Evolutionary conservation across 208 protist species (phyloP).

Genomic region (Borovskyia barvae): DNA sequence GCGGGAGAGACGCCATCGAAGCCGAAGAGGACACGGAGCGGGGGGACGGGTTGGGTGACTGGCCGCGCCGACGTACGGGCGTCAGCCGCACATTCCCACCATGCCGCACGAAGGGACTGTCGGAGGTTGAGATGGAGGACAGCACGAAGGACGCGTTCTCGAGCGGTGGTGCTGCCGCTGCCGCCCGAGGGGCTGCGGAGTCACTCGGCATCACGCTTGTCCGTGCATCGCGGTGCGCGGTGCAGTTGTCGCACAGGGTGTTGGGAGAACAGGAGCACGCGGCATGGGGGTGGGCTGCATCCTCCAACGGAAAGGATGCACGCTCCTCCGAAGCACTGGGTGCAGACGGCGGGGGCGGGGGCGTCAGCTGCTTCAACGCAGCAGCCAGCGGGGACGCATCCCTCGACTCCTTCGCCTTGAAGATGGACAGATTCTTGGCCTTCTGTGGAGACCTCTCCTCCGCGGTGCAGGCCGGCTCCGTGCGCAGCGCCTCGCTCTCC

Average conservation of each 20-base stretch:
- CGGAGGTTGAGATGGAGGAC: constrained; percentile 37
- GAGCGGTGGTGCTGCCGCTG: background rate
- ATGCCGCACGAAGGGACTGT: constrained; percentile 29
- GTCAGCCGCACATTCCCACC: constrained; percentile 40
- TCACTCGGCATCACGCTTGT: too few relatives aligned
- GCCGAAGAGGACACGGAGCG: background rate
- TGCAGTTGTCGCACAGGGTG: background rate
- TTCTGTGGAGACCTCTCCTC: too few relatives aligned
- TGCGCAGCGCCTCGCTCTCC: constrained; percentile 58
- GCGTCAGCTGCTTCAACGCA: too few relatives aligned
- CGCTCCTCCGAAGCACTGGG: too few relatives aligned
- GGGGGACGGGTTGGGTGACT: background rate
- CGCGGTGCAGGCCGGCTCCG: constrained; percentile 20
- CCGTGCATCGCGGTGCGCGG: too few relatives aligned
- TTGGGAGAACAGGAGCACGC: too few relatives aligned
- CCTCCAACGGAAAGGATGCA: too few relatives aligned
- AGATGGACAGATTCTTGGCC: constrained; percentile 28
- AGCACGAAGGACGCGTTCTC: constrained; percentile 32
- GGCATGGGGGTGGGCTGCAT: too few relatives aligned
- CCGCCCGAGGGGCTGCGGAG: too few relatives aligned
- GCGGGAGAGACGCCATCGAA: background rate
- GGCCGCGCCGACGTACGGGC: constrained; percentile 16
- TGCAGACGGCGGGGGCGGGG: too few relatives aligned
- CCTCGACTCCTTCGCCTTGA: constrained; percentile 15
- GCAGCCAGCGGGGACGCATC: too few relatives aligned